Evolutionary conservation across 2,329 filamentous ascomycete genomes (phyloP), one percentile per base, ranked within the genome.

Genomic region (Nigrospora osmanthi): DNA sequence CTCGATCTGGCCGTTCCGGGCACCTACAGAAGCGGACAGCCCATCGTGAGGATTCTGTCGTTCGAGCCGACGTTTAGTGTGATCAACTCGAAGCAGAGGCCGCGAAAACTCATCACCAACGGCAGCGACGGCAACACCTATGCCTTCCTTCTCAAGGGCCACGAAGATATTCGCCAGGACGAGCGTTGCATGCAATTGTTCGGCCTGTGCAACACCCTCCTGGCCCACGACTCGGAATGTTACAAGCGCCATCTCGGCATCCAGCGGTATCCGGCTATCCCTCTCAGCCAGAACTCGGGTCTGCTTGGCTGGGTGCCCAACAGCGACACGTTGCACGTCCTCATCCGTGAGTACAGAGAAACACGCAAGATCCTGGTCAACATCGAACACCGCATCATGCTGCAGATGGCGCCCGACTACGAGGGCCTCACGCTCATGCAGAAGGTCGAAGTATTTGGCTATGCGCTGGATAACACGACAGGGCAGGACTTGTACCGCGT

Each of bases 151-250:
- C 80, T 98, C 57, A 99, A 99, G 72, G 93, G 93, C n/a, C 94
- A 98, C 58, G 93, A 99, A 68, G 93, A 99, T 71, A 96, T 98
- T 53, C 85, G 93, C 48, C 93, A 99, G 66, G 93, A 99, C 60
- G 93, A 99, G 68, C 85, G 94, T 67, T 93, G 98, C 54, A 99
- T 98, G 94, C 93, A 99, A 67, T 78, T 99, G 33, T 98, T 99
- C 60, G 93, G 93, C 35, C 79, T 99, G 13, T 93, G 91, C 70
- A 99, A 99, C 64, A 98, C 94, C 0, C 78, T 98, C 2, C 79
- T 99, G 36, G 78, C 87, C 38, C 91, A 91, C 59, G 94, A 99
- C 61, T 88, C 89, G 4, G 94, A 99, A 67, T 93, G 86, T 56
- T 94, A 95, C 68, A 98, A 98, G 72, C 83, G 93, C 11, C 93